phyloP scores from a whole-genome alignment of 345 rosid genomes.

The Atalantia buxifolia region DNA sequence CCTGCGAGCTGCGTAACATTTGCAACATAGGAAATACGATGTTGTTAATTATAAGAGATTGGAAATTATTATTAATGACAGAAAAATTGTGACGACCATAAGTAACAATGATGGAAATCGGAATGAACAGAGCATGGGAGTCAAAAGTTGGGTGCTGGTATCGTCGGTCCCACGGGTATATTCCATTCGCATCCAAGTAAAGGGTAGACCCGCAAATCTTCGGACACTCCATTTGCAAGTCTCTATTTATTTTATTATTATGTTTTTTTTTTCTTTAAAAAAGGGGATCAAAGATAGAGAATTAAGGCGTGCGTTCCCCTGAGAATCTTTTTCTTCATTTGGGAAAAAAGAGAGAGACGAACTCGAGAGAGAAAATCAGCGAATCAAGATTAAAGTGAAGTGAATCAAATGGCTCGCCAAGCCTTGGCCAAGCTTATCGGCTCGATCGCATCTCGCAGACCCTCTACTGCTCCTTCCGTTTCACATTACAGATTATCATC shows the following conservation, averaged over 20 bases:
- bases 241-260: not conserved
- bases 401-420: slow-evolving; percentile 41
- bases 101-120: too few species aligned
- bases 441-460: slow-evolving; percentile 29
- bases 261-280: not conserved
- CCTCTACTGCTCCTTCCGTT: slow-evolving; percentile 24
- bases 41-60: too few species aligned
- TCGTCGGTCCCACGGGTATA: not conserved
- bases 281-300: not conserved
- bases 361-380: not conserved
- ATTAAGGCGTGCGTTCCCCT: not conserved
- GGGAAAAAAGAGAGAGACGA: not conserved
- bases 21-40: too few species aligned
- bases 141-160: not conserved
- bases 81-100: too few species aligned
- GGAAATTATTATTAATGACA: too few species aligned
- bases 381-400: slow-evolving; percentile 9
- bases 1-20: too few species aligned
- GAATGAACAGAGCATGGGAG: too few species aligned
- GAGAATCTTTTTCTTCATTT: not conserved
- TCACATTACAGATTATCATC: not conserved
- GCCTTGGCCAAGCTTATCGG: slow-evolving; percentile 32
- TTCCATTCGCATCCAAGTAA: not conserved
- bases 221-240: not conserved
- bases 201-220: too few species aligned